These are phyloP conservation scores for Trichoderma afroharzianum DNA, from an alignment of 2,329 filamentous ascomycete genomes.

Conservation along the genomic window DNA sequence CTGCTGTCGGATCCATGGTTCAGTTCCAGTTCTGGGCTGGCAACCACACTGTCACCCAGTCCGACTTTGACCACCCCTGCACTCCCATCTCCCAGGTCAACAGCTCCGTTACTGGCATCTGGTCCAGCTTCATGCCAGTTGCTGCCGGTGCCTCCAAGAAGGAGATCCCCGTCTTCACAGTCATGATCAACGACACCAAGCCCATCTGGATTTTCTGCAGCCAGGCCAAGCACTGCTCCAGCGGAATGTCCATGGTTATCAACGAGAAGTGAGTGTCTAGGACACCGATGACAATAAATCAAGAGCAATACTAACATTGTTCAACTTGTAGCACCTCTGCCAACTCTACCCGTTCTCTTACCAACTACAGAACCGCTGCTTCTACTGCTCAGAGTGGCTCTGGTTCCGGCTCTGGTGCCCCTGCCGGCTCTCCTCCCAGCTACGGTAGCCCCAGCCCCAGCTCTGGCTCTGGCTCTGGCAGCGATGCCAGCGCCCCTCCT, in stretches of 20 bases:
- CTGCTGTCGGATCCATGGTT: slow-evolving; percentile 58
- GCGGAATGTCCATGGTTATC: slow-evolving; percentile 72
- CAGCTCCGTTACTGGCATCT: slow-evolving; percentile 57
- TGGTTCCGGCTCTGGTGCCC: not conserved
- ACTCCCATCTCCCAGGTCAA: slow-evolving; percentile 53
- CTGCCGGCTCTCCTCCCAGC: slow-evolving; percentile 1
- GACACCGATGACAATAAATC: slow-evolving; percentile 3
- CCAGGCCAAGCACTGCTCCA: slow-evolving; percentile 69
- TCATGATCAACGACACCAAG: slow-evolving; percentile 63
- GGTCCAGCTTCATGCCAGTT: slow-evolving; percentile 65
- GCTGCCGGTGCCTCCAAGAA: slow-evolving; percentile 46
- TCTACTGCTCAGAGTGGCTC: slow-evolving; percentile 16
- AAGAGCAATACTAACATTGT: not conserved
- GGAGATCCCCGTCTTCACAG: slow-evolving; percentile 64
- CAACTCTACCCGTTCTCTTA: slow-evolving; percentile 51
- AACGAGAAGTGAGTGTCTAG: slow-evolving; percentile 62
- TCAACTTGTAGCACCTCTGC: slow-evolving; percentile 39
- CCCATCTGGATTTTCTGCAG: slow-evolving; percentile 80
- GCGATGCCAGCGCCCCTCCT: slow-evolving; percentile 13
- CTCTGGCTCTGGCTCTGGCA: not conserved
- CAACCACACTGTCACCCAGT: slow-evolving; percentile 80
- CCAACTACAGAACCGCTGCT: slow-evolving; percentile 44
- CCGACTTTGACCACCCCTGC: slow-evolving; percentile 69
- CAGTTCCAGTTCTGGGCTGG: slow-evolving; percentile 64
- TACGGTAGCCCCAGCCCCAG: not conserved